Base-by-base conservation (phyloP, 768 basidiomycete species). In the Amyloporia xantha region DNA sequence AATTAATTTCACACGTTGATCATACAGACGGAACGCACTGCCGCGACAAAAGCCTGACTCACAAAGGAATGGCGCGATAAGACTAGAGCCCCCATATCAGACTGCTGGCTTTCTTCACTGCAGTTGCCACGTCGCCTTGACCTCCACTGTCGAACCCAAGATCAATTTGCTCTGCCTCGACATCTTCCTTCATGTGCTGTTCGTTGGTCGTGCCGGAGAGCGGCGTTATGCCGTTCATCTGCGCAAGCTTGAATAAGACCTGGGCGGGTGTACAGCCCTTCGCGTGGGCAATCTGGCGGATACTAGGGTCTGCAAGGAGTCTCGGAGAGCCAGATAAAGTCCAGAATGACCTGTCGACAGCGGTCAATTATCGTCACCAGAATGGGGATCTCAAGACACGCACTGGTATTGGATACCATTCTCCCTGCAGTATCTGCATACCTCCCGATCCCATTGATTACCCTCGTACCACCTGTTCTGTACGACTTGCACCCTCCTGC, bases 401-500 rank as follows among this genome's bases (percentile, higher is more conserved):
- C 54, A 90, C 85, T 91, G 87, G 57, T 91, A 91, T 59, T 80
- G 75, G 7, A 86, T 81, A 10, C 66, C 77, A 43, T 82, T 69
- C 47, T 73, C 66, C 55, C 67, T 73, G 61, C 90, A 92, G 54
- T 84, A 84, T 30, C 67, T 66, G 54, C 80, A 72, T 3, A 90
- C 81, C 1, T 72, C 71, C 45, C 67, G 68, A 59, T 91, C 87
- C 84, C 86, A 92, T 4, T 66, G 71, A 51, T 91, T 92, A 4
- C 79, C 82, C 61, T 89, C 81, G 57, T 82, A 85, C 89, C 90
- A 94, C 42, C 90, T 70, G 62, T 90, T 88, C 63, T 91, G 90
- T 13, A 92, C 86, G 25, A 90, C 77, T 49, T 86, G 76, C 4
- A 86, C 77, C 41, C 60, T 60, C 26, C 63, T 41, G 51, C 77